These are phyloP conservation scores for Botrytis elliptica DNA, from an alignment of 2,329 filamentous ascomycete genomes.

Conservation along the genomic window DNA sequence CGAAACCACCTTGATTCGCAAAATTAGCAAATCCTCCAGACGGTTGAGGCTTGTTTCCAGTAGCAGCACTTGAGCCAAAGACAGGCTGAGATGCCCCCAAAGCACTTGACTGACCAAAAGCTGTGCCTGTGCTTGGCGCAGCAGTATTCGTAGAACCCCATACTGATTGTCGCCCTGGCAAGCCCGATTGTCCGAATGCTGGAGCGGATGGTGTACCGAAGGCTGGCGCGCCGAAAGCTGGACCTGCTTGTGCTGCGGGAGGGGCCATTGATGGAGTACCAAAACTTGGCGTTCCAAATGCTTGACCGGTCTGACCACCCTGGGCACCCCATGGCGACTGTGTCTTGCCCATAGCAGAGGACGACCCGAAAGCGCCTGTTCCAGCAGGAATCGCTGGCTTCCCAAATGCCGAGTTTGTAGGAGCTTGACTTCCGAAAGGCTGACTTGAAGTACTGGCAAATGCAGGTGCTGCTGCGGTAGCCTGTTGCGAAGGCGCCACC, in stretches of 20 bases:
- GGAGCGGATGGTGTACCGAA: constrained; percentile 43
- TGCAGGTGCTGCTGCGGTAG: constrained; percentile 28
- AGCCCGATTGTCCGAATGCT: constrained; percentile 40
- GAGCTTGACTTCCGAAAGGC: constrained; percentile 18
- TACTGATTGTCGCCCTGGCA: constrained; percentile 51
- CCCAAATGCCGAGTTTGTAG: constrained; percentile 40
- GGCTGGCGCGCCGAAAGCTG: constrained; percentile 52
- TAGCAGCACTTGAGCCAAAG: constrained; percentile 37
- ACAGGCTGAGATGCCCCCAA: constrained; percentile 42
- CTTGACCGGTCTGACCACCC: constrained; percentile 41
- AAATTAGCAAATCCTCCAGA: constrained; percentile 55
- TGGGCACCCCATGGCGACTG: constrained; percentile 36
- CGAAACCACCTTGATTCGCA: constrained; percentile 56
- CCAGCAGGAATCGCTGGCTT: constrained; percentile 34
- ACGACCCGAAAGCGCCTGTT: constrained; percentile 38
- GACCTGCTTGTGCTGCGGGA: constrained; percentile 35
- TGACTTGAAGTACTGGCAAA: constrained; percentile 34
- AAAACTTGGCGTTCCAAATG: constrained; percentile 50
- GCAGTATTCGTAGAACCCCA: constrained; percentile 47
- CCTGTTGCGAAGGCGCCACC: constrained; percentile 31
- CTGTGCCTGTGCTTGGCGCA: constrained; percentile 37
- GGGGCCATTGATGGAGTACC: constrained; percentile 30
- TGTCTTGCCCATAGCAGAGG: constrained; percentile 27
- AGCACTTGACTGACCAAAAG: constrained; percentile 57
- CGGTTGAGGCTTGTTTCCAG: constrained; percentile 36